phyloP scores from a whole-genome alignment of 2,329 filamentous ascomycete species.

The Curvularia hawaiiensis region DNA sequence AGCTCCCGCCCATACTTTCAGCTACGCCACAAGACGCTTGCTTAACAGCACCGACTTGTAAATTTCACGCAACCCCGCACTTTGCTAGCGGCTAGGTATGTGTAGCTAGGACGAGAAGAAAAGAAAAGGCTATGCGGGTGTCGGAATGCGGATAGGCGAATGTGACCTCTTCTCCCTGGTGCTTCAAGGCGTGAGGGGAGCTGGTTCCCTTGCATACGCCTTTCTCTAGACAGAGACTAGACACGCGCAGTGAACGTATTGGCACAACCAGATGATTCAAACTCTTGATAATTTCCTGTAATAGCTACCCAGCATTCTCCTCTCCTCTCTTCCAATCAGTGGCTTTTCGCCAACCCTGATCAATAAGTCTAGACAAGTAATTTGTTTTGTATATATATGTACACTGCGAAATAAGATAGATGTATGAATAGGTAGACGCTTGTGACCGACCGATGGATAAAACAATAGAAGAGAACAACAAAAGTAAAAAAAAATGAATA shows the following conservation, averaged over 20 bases:
- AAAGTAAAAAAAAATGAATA: neutral
- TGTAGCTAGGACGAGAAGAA: neutral
- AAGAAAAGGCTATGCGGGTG: neutral
- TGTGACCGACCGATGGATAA: neutral
- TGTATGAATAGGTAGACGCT: neutral
- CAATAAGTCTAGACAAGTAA: neutral
- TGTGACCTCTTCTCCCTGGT: neutral
- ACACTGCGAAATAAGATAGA: neutral
- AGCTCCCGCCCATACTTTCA: neutral
- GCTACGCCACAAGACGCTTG: neutral
- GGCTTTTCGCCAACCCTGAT: neutral
- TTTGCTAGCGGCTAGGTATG: neutral
- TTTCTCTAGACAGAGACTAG: neutral
- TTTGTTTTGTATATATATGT: neutral
- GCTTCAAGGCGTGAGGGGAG: neutral
- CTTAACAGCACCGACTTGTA: neutral
- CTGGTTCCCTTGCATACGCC: neutral
- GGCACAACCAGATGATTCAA: neutral
- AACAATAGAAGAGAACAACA: neutral
- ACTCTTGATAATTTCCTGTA: neutral
- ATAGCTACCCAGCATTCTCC: neutral
- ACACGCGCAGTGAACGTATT: neutral
- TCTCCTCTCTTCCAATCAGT: neutral
- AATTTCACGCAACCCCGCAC: neutral
- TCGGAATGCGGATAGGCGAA: neutral